Conservation (phyloP, 2,329 filamentous ascomycete species). For the Pseudogymnoascus sp. region DNA sequence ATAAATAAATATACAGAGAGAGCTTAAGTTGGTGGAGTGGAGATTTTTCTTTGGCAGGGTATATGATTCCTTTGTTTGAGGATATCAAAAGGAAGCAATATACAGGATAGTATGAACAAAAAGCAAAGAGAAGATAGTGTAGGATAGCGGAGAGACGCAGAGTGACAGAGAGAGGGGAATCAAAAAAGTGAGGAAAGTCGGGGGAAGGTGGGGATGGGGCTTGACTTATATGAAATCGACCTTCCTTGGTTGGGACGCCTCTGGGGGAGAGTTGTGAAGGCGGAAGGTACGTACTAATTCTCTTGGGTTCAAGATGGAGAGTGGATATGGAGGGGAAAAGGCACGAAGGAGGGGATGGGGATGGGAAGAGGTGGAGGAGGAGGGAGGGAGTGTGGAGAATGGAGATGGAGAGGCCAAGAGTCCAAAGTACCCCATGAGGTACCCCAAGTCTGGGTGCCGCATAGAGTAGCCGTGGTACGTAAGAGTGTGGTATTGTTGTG, state of each 20-base stretch:
- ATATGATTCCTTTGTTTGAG: not conserved
- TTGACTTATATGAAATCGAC: not conserved
- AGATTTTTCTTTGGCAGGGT: not conserved
- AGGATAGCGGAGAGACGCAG: not conserved
- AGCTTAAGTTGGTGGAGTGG: not conserved
- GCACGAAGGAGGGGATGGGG: not conserved
- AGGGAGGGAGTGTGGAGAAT: not conserved
- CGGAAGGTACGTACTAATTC: not conserved
- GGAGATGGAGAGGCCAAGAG: not conserved
- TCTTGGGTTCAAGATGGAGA: not conserved
- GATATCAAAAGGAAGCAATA: not conserved
- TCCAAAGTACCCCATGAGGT: not conserved
- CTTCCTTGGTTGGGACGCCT: not conserved
- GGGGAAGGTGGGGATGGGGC: not conserved
- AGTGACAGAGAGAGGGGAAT: not conserved
- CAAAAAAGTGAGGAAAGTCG: conserved; percentile 3
- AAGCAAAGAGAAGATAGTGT: not conserved
- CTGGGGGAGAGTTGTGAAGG: not conserved
- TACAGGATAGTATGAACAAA: not conserved
- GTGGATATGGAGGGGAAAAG: not conserved
- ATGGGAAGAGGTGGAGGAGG: not conserved
- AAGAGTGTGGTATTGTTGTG: not conserved
- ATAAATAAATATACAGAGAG: not conserved
- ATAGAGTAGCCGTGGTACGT: not conserved
- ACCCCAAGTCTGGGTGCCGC: not conserved